Evolutionary conservation across 2,329 filamentous ascomycete genomes (phyloP).

Genomic region (Fusarium sp.): DNA sequence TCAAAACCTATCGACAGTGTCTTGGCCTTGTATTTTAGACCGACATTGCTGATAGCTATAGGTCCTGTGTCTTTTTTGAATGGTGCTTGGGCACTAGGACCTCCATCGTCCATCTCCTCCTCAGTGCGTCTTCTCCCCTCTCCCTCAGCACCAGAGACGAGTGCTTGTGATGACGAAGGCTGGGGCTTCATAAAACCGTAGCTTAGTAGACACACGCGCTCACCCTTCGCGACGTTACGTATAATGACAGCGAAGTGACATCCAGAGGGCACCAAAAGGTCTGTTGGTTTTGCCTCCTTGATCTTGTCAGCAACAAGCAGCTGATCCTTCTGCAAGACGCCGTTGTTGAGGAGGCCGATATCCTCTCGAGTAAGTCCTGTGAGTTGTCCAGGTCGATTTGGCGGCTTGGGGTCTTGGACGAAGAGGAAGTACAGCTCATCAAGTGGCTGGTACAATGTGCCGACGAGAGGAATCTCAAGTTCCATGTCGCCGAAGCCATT

Average conservation of each 20-base stretch:
- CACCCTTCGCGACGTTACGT: not conserved
- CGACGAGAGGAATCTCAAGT: not conserved
- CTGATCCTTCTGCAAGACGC: not conserved
- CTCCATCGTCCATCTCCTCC: not conserved
- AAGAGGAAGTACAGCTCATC: conserved; percentile 9
- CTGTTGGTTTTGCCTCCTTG: not conserved
- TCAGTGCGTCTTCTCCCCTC: not conserved
- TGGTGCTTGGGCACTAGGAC: not conserved
- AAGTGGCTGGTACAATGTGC: not conserved
- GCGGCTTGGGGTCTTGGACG: not conserved
- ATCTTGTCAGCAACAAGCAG: conserved; percentile 4
- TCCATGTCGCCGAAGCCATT: not conserved
- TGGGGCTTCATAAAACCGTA: not conserved
- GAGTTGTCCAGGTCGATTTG: not conserved
- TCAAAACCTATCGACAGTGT: not conserved
- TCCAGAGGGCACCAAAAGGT: not conserved
- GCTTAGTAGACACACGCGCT: not conserved
- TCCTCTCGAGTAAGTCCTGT: not conserved
- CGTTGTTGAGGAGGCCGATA: not conserved
- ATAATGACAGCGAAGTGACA: conserved; percentile 1
- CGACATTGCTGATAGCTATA: not conserved
- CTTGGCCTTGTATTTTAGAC: not conserved
- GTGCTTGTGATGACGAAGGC: not conserved
- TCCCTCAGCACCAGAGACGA: accelerated
- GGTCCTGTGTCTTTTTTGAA: not conserved